Percentiles rank a stretch among this genome's conserved stretches.
Evolutionary conservation across 1,284 basidiomycete genomes (phyloP).

Genomic region (Cryptococcus sp.): DNA sequence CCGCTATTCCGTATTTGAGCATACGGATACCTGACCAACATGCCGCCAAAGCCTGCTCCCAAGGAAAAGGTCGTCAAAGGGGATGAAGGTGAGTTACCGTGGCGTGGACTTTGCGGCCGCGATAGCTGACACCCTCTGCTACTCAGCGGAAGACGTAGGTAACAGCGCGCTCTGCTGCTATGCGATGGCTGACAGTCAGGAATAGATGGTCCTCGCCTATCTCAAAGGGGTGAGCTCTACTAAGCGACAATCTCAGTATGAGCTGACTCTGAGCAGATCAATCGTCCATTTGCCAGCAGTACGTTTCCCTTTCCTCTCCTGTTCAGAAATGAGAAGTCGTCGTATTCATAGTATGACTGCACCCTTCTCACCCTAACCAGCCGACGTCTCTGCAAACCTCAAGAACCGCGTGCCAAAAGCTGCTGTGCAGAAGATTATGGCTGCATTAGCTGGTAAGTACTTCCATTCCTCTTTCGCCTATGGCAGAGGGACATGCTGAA

Average conservation of each 20-base stretch:
- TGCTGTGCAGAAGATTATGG: conserved; percentile 76
- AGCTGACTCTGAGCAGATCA: conserved; percentile 29
- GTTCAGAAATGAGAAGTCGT: neutral
- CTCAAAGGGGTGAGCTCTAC: conserved; percentile 37
- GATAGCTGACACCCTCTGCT: conserved; percentile 12
- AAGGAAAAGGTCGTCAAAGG: conserved; percentile 60
- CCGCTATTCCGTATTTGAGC: too few species aligned
- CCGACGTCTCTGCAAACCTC: conserved; percentile 82
- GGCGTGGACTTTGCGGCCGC: neutral
- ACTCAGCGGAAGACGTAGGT: conserved; percentile 47
- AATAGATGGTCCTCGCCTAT: conserved; percentile 50
- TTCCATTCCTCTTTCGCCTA: neutral
- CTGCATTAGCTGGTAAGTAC: conserved; percentile 65
- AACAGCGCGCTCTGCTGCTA: neutral
- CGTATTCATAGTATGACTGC: neutral
- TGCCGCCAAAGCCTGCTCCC: conserved; percentile 71
- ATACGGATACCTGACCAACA: conserved; percentile 11
- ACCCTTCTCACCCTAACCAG: conserved; percentile 52
- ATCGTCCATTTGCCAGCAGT: conserved; percentile 48
- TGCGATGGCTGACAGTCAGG: conserved; percentile 1
- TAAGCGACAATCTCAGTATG: neutral
- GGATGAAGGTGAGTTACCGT: conserved; percentile 43
- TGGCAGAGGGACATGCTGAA: too few species aligned
- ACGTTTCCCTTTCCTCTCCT: conserved; percentile 11
- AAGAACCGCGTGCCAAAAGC: conserved; percentile 81